Evolutionary conservation across 1,139 yeast species (phyloP).

Genomic region (Hyphopichia buzzinii): DNA sequence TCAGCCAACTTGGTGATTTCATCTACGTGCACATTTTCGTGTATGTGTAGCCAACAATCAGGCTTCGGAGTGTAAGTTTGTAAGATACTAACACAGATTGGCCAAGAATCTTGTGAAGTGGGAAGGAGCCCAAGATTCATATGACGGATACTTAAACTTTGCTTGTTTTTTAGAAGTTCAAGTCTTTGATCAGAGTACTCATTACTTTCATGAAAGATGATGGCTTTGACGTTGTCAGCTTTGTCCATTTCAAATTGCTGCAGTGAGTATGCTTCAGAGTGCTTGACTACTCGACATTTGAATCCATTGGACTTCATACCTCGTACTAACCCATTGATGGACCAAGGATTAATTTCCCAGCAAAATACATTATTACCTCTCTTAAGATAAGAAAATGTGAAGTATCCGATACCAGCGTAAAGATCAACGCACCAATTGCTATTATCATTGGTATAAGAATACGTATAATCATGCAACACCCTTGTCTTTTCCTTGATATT

Average conservation of each 20-base stretch:
- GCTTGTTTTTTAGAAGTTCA: constrained; percentile 13
- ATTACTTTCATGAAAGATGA: constrained; percentile 63
- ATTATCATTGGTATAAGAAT: constrained; percentile 18
- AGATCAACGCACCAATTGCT: constrained; percentile 58
- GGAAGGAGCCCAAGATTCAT: constrained; percentile 80
- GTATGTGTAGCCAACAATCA: constrained; percentile 52
- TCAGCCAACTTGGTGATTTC: constrained; percentile 38
- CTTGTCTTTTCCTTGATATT: constrained; percentile 80
- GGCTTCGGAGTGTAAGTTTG: neutral
- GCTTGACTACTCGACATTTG: constrained; percentile 30
- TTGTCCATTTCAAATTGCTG: constrained; percentile 9
- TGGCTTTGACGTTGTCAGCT: constrained; percentile 21
- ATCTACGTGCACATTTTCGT: constrained; percentile 62
- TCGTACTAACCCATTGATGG: constrained; percentile 63
- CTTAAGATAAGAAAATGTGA: constrained; percentile 65
- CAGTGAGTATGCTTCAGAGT: constrained; percentile 26
- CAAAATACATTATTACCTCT: constrained; percentile 52
- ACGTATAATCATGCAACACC: constrained; percentile 39
- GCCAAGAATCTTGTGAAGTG: constrained; percentile 63
- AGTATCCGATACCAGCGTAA: constrained; percentile 87
- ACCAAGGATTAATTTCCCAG: constrained; percentile 90
- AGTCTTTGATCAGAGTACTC: constrained; percentile 47
- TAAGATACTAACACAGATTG: constrained; percentile 27
- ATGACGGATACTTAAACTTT: constrained; percentile 45
- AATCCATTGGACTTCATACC: constrained; percentile 52